These are phyloP conservation scores for Ilyonectria destructans DNA, from an alignment of 2,329 filamentous ascomycete genomes.

Conservation along the genomic window DNA sequence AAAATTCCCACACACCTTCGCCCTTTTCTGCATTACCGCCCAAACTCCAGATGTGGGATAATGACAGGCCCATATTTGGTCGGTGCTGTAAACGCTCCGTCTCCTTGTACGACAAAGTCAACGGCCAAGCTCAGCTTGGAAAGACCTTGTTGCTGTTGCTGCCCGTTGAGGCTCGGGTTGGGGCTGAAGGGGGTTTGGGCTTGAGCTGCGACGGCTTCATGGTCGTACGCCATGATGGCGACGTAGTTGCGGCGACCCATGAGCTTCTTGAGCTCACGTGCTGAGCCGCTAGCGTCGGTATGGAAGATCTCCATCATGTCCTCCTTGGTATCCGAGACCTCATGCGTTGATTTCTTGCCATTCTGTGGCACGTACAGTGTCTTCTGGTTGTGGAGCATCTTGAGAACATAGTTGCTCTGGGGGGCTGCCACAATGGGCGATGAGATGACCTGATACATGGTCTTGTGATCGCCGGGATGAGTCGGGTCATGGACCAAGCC, in stretches of 20 bases:
- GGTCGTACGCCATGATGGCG: slow-evolving; percentile 94
- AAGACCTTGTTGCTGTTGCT: slow-evolving; percentile 63
- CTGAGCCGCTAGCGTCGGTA: slow-evolving; percentile 87
- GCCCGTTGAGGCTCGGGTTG: slow-evolving; percentile 53
- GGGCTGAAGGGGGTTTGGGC: slow-evolving; percentile 58
- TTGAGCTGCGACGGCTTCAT: slow-evolving; percentile 75
- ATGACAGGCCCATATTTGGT: slow-evolving; percentile 98
- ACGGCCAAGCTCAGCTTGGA: slow-evolving; percentile 88
- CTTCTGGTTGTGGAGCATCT: slow-evolving; percentile 96
- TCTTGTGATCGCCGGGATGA: slow-evolving; percentile 95
- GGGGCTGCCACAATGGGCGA: slow-evolving; percentile 94
- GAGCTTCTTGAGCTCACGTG: slow-evolving; percentile 88
- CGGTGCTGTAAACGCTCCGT: slow-evolving; percentile 84
- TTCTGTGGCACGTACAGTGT: slow-evolving; percentile 92
- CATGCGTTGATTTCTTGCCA: slow-evolving; percentile 82
- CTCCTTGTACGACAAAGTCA: slow-evolving; percentile 97
- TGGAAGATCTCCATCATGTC: slow-evolving; percentile 99
- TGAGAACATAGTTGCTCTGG: slow-evolving; percentile 87
- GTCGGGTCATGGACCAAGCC: slow-evolving; percentile 95
- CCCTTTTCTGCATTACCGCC: slow-evolving; percentile 54
- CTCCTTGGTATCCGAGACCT: slow-evolving; percentile 93
- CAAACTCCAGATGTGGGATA: slow-evolving; percentile 88
- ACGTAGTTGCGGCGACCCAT: slow-evolving; percentile 96
- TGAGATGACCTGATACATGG: slow-evolving; percentile 98
- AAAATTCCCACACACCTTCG: background rate